Conservation (phyloP, 2,329 filamentous ascomycete genomes). For the Escovopsis sp. region DNA sequence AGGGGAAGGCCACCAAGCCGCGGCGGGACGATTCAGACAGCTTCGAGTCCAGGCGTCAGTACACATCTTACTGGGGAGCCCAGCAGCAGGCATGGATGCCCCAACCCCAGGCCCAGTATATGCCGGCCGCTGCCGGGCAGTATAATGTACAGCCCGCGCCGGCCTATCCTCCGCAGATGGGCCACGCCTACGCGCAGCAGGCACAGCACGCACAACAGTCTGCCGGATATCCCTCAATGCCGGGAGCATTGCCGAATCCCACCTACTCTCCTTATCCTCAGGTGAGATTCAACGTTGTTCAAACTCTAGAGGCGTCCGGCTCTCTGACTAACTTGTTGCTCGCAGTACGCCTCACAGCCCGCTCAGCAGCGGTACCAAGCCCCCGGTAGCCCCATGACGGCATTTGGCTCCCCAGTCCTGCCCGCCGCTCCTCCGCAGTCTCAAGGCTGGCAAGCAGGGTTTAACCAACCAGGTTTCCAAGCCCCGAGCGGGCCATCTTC, state of each 20-base stretch:
- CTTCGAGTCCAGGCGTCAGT: slow-evolving; percentile 53
- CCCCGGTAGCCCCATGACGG: slow-evolving; percentile 20
- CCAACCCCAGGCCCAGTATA: slow-evolving; percentile 33
- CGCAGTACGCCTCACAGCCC: slow-evolving; percentile 18
- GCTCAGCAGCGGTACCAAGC: slow-evolving; percentile 19
- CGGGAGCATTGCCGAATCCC: slow-evolving; percentile 26
- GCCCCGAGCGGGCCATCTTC: slow-evolving; percentile 13
- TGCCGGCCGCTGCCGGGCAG: slow-evolving; percentile 28
- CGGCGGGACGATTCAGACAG: slow-evolving; percentile 49
- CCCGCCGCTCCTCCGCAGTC: slow-evolving; percentile 15
- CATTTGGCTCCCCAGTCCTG: slow-evolving; percentile 21
- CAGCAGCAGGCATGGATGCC: slow-evolving; percentile 44
- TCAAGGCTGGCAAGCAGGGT: slow-evolving; percentile 24
- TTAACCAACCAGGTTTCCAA: slow-evolving; percentile 18
- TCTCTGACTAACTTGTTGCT: slow-evolving; percentile 7
- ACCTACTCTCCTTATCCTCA: slow-evolving; percentile 34
- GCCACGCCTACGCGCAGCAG: slow-evolving; percentile 29
- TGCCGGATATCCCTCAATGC: slow-evolving; percentile 29
- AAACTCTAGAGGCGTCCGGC: no score
- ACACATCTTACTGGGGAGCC: slow-evolving; percentile 50
- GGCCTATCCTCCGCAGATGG: slow-evolving; percentile 30
- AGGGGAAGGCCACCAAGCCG: slow-evolving; percentile 50
- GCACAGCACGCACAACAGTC: slow-evolving; percentile 5
- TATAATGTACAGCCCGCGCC: slow-evolving; percentile 29
- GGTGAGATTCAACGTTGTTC: slow-evolving; percentile 19